A percentile compares a stretch with the other conserved stretches of the same genome.
These are phyloP conservation scores for Sporobolomyces phaffii DNA, from an alignment of 768 basidiomycete genomes.

Conservation along the genomic window DNA sequence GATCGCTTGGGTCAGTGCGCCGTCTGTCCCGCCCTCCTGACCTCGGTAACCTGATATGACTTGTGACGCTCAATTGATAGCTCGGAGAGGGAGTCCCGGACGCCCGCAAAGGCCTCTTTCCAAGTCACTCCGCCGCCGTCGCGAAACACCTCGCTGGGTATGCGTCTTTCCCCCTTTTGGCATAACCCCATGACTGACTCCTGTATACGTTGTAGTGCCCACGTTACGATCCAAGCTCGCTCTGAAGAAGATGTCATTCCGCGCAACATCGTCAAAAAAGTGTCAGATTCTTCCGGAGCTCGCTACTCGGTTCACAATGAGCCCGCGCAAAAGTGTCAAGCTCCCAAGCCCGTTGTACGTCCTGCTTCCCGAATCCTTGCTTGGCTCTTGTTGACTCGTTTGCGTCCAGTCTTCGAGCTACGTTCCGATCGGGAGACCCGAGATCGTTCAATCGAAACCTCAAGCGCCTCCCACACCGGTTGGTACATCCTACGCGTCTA, in stretches of 20 bases:
- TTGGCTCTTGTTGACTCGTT: not conserved
- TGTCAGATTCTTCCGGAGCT: conserved; percentile 48
- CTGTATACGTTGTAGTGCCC: conserved; percentile 43
- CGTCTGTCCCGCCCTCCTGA: not conserved
- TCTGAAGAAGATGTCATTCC: conserved; percentile 84
- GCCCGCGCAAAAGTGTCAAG: conserved; percentile 62
- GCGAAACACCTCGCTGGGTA: conserved; percentile 71
- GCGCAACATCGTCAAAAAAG: conserved; percentile 69
- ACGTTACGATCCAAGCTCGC: conserved; percentile 78
- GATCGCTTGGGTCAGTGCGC: conserved; percentile 64
- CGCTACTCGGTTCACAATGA: conserved; percentile 82
- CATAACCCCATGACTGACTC: too few relatives aligned
- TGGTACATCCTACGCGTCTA: conserved; percentile 43
- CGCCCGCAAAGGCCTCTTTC: conserved; percentile 83
- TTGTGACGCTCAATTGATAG: conserved; percentile 8
- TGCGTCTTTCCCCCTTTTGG: not conserved
- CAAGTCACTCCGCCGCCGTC: conserved; percentile 72
- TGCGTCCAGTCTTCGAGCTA: conserved; percentile 41
- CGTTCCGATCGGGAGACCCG: conserved; percentile 43
- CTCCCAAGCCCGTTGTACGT: conserved; percentile 59
- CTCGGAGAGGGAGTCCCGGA: conserved; percentile 95
- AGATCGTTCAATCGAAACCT: conserved; percentile 37
- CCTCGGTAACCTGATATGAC: not conserved
- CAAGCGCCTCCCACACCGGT: conserved; percentile 34
- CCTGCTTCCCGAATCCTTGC: too few relatives aligned